Evolutionary conservation across 2,329 filamentous ascomycete species (phyloP), one percentile per base, ranked within the genome.

Genomic region (Botrytis aclada): DNA sequence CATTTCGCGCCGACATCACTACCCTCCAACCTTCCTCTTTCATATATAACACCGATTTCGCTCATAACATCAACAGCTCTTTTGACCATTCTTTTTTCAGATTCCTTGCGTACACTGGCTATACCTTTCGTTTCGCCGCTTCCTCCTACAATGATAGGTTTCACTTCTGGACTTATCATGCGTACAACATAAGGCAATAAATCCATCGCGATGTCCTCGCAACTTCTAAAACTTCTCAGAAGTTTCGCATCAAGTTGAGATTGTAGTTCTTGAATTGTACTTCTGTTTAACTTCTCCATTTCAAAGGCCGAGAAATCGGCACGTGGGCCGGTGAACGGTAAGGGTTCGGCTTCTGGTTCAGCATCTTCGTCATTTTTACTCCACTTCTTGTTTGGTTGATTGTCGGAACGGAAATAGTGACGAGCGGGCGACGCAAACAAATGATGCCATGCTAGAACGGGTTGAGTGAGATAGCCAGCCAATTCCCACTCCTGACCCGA

Each of bases 401-500:
- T 82, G 20, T 84, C 84, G 37, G 84, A 85, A 32, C 82, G 83
- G 66, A 81, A 80, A 69, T 80, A 78, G 64, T 78, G 75, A 82
- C 79, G 78, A 85, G 85, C 72, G 86, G 86, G 89, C 0, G 93
- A 92, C 5, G 95, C 93, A 80, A 99, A 99, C 20, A 99, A 87
- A 79, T 93, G 87, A 80, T 99, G 97, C 80, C 97, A 98, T 5
- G 93, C 96, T 2, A 98, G 87, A 25, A 96, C 88, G 0, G 95
- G 91, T 77, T 96, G 93, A 78, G 91, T 93, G 66, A 98, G 88
- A 81, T 99, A 99, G 0, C 93, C 91, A 0, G 88, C 89, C 25
- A 99, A 85, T 82, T 99, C 96, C 93, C 96, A 99, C 72, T 97
- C 95, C 81, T 98, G 95, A 74, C 88, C 90, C n/a, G 89, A 85